Base-by-base conservation (phyloP, 2,329 filamentous ascomycete species). In the Stenocarpella maydis region DNA sequence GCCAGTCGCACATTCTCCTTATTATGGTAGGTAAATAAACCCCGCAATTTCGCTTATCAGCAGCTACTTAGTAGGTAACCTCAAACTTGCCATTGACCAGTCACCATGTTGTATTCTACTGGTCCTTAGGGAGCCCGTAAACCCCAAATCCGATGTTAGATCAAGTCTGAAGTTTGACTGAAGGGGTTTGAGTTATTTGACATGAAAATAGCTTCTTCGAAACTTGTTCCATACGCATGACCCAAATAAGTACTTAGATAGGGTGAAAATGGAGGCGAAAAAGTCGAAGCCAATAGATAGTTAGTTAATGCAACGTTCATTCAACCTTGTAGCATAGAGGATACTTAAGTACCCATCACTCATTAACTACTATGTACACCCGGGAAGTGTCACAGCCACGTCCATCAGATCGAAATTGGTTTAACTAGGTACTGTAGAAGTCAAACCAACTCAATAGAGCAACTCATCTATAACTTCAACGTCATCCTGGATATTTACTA, bases 31-130 rank as follows among this genome's bases (percentile, higher is more conserved):
- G 34, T 37, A 37, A 37, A 37, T 37, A 37, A 19, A 17, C 47
- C 47, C 47, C 15, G 47, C 47, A 50, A 50, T 50, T 50, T 50
- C 6, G 26, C 49, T 52, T 52, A 52, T 52, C 49, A 52, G 26
- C 31, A n/a, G 7, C 49, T 31, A 7, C n/a, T n/a, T n/a, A n/a
- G n/a, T n/a, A 31, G 26, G 15, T 34, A 52, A 52, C 26, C 49
- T 52, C 26, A n/a, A 31, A 52, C 15, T 50, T 50, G 24, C 47
- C 24, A n/a, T n/a, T n/a, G n/a, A n/a, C n/a, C n/a, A n/a, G n/a
- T n/a, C n/a, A n/a, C n/a, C n/a, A n/a, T n/a, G n/a, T n/a, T n/a
- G n/a, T n/a, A n/a, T n/a, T n/a, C n/a, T n/a, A n/a, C n/a, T n/a
- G n/a, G n/a, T n/a, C n/a, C n/a, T n/a, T n/a, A n/a, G n/a, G n/a